These are phyloP conservation scores for Fusarium abutilonis DNA, from an alignment of 2,329 filamentous ascomycete species.

Conservation along the genomic window DNA sequence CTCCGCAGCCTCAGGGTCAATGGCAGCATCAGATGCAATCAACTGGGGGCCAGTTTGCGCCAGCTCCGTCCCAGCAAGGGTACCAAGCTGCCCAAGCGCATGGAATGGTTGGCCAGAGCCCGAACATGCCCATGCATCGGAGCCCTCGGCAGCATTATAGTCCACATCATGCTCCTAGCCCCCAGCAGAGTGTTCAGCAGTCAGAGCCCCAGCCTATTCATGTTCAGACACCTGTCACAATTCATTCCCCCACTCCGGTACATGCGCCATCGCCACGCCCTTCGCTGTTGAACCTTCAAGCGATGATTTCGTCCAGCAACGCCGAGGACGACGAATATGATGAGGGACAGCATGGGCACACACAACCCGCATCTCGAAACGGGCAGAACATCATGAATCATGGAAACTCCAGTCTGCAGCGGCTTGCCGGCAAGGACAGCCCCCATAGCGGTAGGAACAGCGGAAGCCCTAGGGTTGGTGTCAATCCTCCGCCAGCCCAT, in stretches of 20 bases:
- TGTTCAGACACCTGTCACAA: slow-evolving; percentile 25
- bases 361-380: neutral
- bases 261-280: slow-evolving; percentile 28
- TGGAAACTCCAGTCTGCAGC: slow-evolving; percentile 12
- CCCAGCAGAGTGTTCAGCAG: slow-evolving; percentile 11
- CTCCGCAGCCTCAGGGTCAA: slow-evolving; percentile 20
- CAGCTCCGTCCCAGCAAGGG: slow-evolving; percentile 52
- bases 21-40: slow-evolving; percentile 28
- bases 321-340: slow-evolving; percentile 2
- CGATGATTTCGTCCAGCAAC: slow-evolving; percentile 15
- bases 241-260: slow-evolving; percentile 26
- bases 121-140: slow-evolving; percentile 33
- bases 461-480: slow-evolving; percentile 11
- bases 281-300: slow-evolving; percentile 28
- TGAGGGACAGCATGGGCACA: slow-evolving; percentile 4
- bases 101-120: slow-evolving; percentile 45
- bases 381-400: slow-evolving; percentile 1
- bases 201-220: slow-evolving; percentile 29
- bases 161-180: slow-evolving; percentile 17
- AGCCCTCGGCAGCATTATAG: slow-evolving; percentile 17
- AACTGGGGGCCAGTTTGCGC: slow-evolving; percentile 49
- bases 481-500: slow-evolving; percentile 8
- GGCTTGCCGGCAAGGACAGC: slow-evolving; percentile 23
- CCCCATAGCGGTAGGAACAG: slow-evolving; percentile 18
- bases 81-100: slow-evolving; percentile 53